Base-by-base conservation (phyloP, 1,284 basidiomycete species). In the Papiliotrema terrestris region DNA sequence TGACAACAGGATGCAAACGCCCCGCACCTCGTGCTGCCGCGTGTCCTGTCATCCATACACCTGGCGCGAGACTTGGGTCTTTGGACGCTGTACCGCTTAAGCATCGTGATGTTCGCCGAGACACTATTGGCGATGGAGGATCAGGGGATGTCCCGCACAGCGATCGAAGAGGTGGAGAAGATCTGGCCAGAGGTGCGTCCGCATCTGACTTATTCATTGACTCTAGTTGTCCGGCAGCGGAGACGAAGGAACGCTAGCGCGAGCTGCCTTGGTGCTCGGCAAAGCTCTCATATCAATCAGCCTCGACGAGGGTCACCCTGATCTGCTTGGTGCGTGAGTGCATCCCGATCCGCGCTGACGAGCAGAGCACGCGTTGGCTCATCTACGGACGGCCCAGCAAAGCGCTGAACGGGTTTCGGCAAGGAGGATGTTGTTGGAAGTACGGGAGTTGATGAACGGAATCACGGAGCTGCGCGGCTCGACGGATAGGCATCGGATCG, bases 81-180 rank as follows among this genome's bases (percentile, higher is more conserved):
- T 2, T 74, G 73, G 73, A 50, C 56, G 11, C 42, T 70, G 17
- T 65, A 74, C 55, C 61, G 71, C 19, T 54, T 60, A n/a, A 65
- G 60, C 13, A 58, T 57, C 8, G 60, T 75, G 6, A 25, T 66
- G 2, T 57, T 75, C 17, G 63, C 65, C 8, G 66, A 72, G 14
- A 57, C 62, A 0, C 58, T 75, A n/a, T 50, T 71, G 5, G 43
- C 51, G 8, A 72, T 75, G 63, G 68, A 71, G 32, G 62, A 52
- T 11, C 47, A 52, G 23, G 59, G 59, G 2, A 61, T 71, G 60
- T 62, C 61, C 3, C 32, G 35, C 32, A 67, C 63, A 50, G 66
- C 55, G 4, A 39, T 61, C 1, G 47, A 51, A 8, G 49, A 67
- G 51, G 49, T 71, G 4, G 54, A 60, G 19, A 25, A 32, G 3